Conservation (phyloP, 257 asterid genomes). For the Salvia rosmarinus region DNA sequence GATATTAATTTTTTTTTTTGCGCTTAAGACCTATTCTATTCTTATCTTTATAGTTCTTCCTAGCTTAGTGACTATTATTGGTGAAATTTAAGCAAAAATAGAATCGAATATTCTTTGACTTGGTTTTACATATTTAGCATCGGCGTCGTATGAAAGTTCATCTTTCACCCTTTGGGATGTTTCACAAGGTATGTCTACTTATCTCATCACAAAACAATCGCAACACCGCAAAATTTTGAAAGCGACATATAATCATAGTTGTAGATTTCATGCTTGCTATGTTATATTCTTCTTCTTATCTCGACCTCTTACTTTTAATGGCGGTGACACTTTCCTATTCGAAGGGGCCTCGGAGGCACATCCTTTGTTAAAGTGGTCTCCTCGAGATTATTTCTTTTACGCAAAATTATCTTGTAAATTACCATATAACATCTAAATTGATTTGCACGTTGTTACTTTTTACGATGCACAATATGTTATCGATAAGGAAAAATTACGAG, state of each 20-base stretch:
- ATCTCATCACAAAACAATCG: slow-evolving; percentile 11
- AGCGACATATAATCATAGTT: background rate
- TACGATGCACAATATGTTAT: no score
- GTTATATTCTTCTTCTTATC: background rate
- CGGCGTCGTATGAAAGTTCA: slow-evolving; percentile 83
- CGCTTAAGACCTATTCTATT: slow-evolving; percentile 15
- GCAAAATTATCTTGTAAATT: no score
- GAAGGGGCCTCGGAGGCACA: slow-evolving; percentile 96
- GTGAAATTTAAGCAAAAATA: slow-evolving; percentile 10
- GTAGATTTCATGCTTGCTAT: slow-evolving; percentile 10
- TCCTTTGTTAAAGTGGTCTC: slow-evolving; percentile 94
- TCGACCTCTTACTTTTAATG: slow-evolving; percentile 26
- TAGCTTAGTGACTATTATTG: background rate
- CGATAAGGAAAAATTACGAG: no score
- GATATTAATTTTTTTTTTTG: background rate
- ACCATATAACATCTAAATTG: no score
- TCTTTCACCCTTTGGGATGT: slow-evolving; percentile 98
- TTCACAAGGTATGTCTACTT: slow-evolving; percentile 58
- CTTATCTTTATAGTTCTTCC: slow-evolving; percentile 16
- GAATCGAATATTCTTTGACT: slow-evolving; percentile 55
- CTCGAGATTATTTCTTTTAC: no score
- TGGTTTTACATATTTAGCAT: slow-evolving; percentile 78
- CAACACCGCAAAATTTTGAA: background rate
- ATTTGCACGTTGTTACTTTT: no score
- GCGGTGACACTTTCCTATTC: slow-evolving; percentile 92